Base-by-base conservation (phyloP, 805 yeast genomes). In the Middelhovenomyces tepae region DNA sequence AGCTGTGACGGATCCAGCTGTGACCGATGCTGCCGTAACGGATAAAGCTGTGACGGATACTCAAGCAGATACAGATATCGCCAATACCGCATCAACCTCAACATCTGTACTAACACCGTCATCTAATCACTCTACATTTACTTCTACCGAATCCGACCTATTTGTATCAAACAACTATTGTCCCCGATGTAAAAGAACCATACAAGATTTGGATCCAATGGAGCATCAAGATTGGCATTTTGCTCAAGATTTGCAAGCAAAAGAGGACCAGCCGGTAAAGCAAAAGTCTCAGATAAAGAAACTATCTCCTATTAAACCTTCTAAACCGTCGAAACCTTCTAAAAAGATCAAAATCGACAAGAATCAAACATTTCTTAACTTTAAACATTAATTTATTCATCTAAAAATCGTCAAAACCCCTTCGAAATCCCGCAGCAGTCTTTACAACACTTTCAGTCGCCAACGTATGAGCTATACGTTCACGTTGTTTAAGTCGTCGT, bases 401-500 rank as follows among this genome's bases (percentile, higher is more conserved):
- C n/a, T n/a, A n/a, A n/a, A n/a, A n/a, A n/a, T n/a, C n/a, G n/a
- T n/a, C n/a, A n/a, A n/a, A n/a, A n/a, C n/a, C n/a, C n/a, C n/a
- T n/a, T n/a, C n/a, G n/a, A n/a, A n/a, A n/a, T 5, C 32, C 37
- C 7, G 45, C 43, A 9, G 45, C 46, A 15, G 38, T 45, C 14
- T 45, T 40, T 7, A 46, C 41, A 21, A 46, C 33, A 26, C 71
- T 51, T 45, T 74, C 78, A 1, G 78, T 71, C 3, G 73, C 67
- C 27, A 72, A 59, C 25, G 71, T 67, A 35, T 67, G 70, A 0
- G 76, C 73, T 34, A 73, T 58, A 16, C 69, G 57, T 35, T 76
- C 83, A 33, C 89, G 62, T 47, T 74, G 78, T 16, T 69, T 72
- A 23, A 83, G 50, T 30, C 85, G 62, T 39, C 64, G 60, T 7